A percentile compares a stretch with the other conserved stretches of the same genome.
These are phyloP conservation scores for Saururus chinensis DNA, from an alignment of 164 flowering plant species.

Conservation along the genomic window DNA sequence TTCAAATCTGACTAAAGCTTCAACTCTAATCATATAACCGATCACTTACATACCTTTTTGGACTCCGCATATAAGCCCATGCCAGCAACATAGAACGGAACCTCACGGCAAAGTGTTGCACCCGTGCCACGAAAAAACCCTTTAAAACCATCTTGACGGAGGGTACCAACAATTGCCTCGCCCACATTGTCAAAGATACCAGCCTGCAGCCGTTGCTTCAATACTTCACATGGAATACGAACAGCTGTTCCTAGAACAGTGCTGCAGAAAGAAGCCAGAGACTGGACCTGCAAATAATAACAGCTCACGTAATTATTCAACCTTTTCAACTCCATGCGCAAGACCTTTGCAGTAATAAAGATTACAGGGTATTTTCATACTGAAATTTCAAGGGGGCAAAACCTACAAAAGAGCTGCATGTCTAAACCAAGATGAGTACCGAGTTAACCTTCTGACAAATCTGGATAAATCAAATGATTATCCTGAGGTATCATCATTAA, in stretches of 20 bases:
- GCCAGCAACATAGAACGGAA: conserved; percentile 98
- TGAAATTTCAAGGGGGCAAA: too few species aligned
- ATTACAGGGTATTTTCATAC: too few species aligned
- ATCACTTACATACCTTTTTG: conserved; percentile 55
- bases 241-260: conserved; percentile 93
- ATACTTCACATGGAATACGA: conserved; percentile 93
- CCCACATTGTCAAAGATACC: conserved; percentile 91
- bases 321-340: neutral
- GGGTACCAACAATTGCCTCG: conserved; percentile 84
- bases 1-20: neutral
- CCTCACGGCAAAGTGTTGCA: conserved; percentile 93
- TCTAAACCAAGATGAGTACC: too few species aligned
- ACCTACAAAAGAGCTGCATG: too few species aligned
- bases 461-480: too few species aligned
- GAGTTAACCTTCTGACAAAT: too few species aligned
- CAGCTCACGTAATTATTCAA: neutral
- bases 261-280: conserved; percentile 88
- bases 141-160: conserved; percentile 81
- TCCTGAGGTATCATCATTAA: too few species aligned
- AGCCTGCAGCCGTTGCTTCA: conserved; percentile 94
- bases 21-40: neutral
- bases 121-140: conserved; percentile 99
- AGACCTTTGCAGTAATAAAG: neutral
- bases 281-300: conserved; percentile 57
- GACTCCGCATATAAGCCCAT: conserved; percentile 96